Conservation (phyloP, 257 asterid species). For the Cordia subcordata region DNA sequence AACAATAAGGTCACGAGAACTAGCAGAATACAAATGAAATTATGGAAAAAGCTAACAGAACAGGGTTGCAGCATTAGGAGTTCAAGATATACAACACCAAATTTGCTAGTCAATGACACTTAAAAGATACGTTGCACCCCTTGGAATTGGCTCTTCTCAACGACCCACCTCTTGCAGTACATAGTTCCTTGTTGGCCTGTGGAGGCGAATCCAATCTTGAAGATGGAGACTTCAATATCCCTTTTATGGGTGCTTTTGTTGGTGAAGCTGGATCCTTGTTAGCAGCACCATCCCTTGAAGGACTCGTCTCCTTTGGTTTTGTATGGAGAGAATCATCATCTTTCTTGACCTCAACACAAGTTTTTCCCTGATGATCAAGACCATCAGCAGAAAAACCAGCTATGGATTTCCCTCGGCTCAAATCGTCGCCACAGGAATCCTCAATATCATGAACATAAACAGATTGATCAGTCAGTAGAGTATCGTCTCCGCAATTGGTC, state of each 20-base stretch:
- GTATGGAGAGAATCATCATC: conserved; percentile 1
- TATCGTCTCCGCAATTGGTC: neutral
- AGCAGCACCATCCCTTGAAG: conserved; percentile 21
- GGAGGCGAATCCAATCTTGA: conserved; percentile 17
- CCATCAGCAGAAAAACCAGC: conserved; percentile 10
- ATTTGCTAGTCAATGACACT: conserved; percentile 17
- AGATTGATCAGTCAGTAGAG: neutral
- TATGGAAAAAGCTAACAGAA: neutral
- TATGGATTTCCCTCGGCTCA: conserved; percentile 11
- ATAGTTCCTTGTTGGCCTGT: conserved; percentile 11
- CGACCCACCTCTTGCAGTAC: neutral
- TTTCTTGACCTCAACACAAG: neutral
- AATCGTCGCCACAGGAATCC: conserved; percentile 10
- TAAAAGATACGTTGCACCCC: conserved; percentile 62
- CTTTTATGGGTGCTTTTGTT: conserved; percentile 38
- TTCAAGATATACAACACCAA: neutral
- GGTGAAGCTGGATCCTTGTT: conserved; percentile 11
- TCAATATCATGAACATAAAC: conserved; percentile 4
- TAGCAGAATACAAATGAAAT: neutral
- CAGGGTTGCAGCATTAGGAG: neutral
- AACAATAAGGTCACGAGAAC: conserved; percentile 3
- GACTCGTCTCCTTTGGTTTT: conserved; percentile 4
- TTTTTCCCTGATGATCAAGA: neutral
- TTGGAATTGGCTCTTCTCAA: conserved; percentile 66
- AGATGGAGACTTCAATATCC: conserved; percentile 54